A percentile compares a stretch with the other conserved stretches of the same genome.
phyloP scores from a whole-genome alignment of 192 early-diverging fungal species.

The Pecoramyces ruminantium region DNA sequence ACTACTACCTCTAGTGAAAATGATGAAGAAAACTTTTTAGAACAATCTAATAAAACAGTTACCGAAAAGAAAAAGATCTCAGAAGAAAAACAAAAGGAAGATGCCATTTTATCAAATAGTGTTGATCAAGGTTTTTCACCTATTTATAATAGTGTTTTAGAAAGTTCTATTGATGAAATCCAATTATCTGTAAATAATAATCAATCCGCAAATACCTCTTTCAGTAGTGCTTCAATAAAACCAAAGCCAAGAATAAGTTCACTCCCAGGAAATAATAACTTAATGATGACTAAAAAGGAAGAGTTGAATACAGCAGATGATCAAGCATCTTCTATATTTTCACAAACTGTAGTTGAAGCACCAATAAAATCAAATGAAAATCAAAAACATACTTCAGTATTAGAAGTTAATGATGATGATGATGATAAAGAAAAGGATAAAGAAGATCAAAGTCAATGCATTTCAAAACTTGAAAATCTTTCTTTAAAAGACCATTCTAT shows the following conservation, averaged over 20 bases:
- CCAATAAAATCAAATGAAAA: not conserved
- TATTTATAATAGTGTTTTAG: not conserved
- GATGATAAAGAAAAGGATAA: not conserved
- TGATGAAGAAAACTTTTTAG: not conserved
- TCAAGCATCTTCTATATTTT: not conserved
- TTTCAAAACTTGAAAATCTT: not conserved
- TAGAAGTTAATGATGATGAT: not conserved
- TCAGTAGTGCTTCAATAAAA: not conserved
- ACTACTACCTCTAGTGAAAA: not conserved
- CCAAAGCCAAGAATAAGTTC: not conserved
- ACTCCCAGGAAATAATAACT: not conserved
- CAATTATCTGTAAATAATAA: not conserved
- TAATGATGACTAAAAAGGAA: not conserved
- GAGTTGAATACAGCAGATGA: not conserved
- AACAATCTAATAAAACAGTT: not conserved
- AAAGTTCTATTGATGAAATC: not conserved
- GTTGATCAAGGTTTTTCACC: not conserved
- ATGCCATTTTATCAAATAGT: not conserved
- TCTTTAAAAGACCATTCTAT: not conserved
- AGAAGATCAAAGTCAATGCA: not conserved
- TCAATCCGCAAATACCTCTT: not conserved
- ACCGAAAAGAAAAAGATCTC: not conserved
- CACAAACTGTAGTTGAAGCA: not conserved
- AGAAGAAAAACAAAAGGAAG: not conserved
- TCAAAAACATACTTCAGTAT: not conserved